Base-by-base conservation (phyloP, 148 eudicot genomes). In the Nepenthes mirabilis region DNA sequence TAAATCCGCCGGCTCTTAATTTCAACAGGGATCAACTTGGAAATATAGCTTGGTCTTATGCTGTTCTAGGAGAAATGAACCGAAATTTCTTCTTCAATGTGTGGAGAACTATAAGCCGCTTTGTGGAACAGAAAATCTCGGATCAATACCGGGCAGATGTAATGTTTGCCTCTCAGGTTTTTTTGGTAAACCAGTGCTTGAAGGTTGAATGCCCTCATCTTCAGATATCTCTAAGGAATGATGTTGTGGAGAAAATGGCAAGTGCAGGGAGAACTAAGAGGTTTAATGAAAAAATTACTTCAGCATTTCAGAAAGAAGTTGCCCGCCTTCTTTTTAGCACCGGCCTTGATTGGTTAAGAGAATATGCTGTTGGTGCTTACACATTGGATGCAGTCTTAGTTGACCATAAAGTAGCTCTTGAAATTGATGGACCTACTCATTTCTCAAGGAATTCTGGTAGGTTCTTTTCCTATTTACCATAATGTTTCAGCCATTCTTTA, bases 361-460 rank as follows among this genome's bases (percentile, higher is more conserved):
- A 93, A 68, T 79, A 93, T 71, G 65, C 49, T 45, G 75, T 88
- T 53, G 94, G 84, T 63, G 82, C 81, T 6, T 93, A 82, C 79
- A 77, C 95, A 37, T 70, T 93, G 76, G 98, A 93, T 63, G 96
- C 96, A 9, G 96, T 70, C 37, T 69, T 86, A 73, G 72, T 86
- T 74, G 88, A 88, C 69, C 69, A 43, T 59, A 93, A 79, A 66
- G 77, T 93, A 72, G 95, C 83, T 60, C 61, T 93, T 65, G 98
- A 93, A 80, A 88, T 93, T 3, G 98, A 93, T 56, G 98, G 98
- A 55, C 89, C 88, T 43, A 80, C 98, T 40, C 98, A 93, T 88
- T 93, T 93, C 75, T 88, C 98, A 9, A 82, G 96, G 72, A 93
- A 93, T 66, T 68, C 83, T 54, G 85, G 98, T 88, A 67, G 37